Base-by-base conservation (phyloP, 2,329 filamentous ascomycete genomes). In the Verticillium isaacii region DNA sequence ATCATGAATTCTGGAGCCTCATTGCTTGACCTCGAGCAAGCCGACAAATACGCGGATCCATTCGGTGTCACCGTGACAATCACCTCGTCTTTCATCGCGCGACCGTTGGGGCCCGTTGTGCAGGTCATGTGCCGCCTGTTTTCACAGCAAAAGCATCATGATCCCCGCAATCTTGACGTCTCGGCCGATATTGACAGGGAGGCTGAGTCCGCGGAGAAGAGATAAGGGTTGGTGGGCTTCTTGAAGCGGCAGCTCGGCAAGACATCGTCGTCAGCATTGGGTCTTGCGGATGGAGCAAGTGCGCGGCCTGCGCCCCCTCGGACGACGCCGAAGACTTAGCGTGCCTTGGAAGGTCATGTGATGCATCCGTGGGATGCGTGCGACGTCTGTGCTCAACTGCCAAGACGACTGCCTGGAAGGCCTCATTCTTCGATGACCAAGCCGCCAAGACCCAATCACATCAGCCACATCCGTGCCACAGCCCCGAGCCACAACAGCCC, bases 241-340 rank as follows among this genome's bases (percentile, higher is more conserved):
- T 45, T 6, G 57, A 50, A 58, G 36, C 60, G 64, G 60, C 55
- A 61, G 29, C 14, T 59, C 64, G 62, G 64, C 60, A 64, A 57
- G 36, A 55, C 59, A 54, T 41, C 60, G 64, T 65, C 64, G 64
- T 65, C 64, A 65, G 64, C 64, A 36, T 39, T 32, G 39, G 9
- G 45, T 23, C 45, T 23, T 17, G 37, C 17, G 37, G 45, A 50
- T 50, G 45, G 45, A 50, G 45, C 45, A 50, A 23, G 50, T 45
- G 23, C 39, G 45, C 50, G 56, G 58, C 50, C 60, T 65, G 56
- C 54, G 34, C 17, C 34, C 52, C 57, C 56, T 66, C 64, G 64
- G 64, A 66, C 64, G 61, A 66, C 61, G 59, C 64, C 64, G 64
- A 65, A 55, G 61, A 11, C 14, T 64, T 65, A 65, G 64, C 63